A percentile compares a stretch with the other conserved stretches of the same genome.
These are phyloP conservation scores for Exophiala calicioides DNA, from an alignment of 2,329 filamentous ascomycete genomes.

Conservation along the genomic window DNA sequence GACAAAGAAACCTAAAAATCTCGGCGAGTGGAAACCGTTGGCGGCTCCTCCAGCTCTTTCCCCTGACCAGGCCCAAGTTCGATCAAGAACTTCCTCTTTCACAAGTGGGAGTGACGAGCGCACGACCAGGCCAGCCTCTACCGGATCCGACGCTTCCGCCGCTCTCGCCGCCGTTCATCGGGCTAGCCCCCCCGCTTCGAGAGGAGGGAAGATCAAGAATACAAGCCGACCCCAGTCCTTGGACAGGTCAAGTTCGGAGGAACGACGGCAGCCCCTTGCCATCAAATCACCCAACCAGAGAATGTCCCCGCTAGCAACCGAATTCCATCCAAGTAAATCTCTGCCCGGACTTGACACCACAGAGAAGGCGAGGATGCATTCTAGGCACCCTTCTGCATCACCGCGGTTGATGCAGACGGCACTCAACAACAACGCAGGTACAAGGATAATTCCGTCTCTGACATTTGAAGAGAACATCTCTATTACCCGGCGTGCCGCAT, in stretches of 20 bases:
- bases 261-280: slow-evolving; percentile 37
- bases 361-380: slow-evolving; percentile 9
- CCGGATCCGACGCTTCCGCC: slow-evolving; percentile 41
- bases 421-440: slow-evolving; percentile 22
- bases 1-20: slow-evolving; percentile 25
- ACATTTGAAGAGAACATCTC: slow-evolving; percentile 23
- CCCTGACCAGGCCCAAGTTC: slow-evolving; percentile 20
- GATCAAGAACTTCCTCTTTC: slow-evolving; percentile 35
- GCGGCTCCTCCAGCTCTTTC: slow-evolving; percentile 32
- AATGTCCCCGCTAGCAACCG: slow-evolving; percentile 27
- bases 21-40: slow-evolving; percentile 32
- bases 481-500: slow-evolving; percentile 9
- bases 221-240: slow-evolving; percentile 13
- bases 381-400: slow-evolving; percentile 23
- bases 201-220: slow-evolving; percentile 29
- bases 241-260: slow-evolving; percentile 25
- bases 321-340: slow-evolving; percentile 14
- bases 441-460: slow-evolving; percentile 5
- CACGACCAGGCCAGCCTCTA: slow-evolving; percentile 28
- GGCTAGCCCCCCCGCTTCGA: slow-evolving; percentile 37
- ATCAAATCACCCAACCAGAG: slow-evolving; percentile 33
- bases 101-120: slow-evolving; percentile 20
- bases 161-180: slow-evolving; percentile 42
- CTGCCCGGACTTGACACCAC: background rate
- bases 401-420: slow-evolving; percentile 24